Evolutionary conservation across 495 filamentous ascomycete genomes (phyloP).

Genomic region (Daldinia caldariorum): DNA sequence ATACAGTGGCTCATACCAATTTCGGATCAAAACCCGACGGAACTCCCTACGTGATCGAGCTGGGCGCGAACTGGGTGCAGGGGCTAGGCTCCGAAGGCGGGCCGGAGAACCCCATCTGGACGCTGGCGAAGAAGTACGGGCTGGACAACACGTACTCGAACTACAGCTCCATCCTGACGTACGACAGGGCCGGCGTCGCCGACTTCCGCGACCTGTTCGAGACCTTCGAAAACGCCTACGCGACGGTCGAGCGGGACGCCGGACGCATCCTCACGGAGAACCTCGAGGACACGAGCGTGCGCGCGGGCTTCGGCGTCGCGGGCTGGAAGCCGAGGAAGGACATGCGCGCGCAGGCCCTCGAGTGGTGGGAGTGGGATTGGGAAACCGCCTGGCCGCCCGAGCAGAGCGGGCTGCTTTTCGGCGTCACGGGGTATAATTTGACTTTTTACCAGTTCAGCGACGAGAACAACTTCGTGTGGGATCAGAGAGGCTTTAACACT

Average conservation of each 20-base stretch:
- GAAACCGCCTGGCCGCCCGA: constrained; percentile 63
- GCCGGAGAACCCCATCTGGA: constrained; percentile 76
- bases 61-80: constrained; percentile 80
- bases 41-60: constrained; percentile 69
- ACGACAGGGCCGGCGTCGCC: constrained; percentile 62
- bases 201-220: constrained; percentile 64
- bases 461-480: constrained; percentile 73
- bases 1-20: constrained; percentile 55
- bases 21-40: constrained; percentile 66
- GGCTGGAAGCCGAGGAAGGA: constrained; percentile 73
- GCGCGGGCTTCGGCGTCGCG: constrained; percentile 67
- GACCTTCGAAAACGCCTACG: constrained; percentile 62
- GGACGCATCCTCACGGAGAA: constrained; percentile 68
- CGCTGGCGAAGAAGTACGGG: constrained; percentile 70
- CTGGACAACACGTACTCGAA: constrained; percentile 71
- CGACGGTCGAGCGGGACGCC: constrained; percentile 62
- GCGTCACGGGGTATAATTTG: constrained; percentile 48
- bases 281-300: constrained; percentile 69
- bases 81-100: constrained; percentile 67
- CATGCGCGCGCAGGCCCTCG: constrained; percentile 66
- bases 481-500: constrained; percentile 73
- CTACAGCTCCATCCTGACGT: constrained; percentile 69
- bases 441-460: constrained; percentile 57
- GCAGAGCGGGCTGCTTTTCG: constrained; percentile 47
- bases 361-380: constrained; percentile 68